Evolutionary conservation across 1,284 basidiomycete species (phyloP), one percentile per base, ranked within the genome.

Genomic region (Puccinia hordei): DNA sequence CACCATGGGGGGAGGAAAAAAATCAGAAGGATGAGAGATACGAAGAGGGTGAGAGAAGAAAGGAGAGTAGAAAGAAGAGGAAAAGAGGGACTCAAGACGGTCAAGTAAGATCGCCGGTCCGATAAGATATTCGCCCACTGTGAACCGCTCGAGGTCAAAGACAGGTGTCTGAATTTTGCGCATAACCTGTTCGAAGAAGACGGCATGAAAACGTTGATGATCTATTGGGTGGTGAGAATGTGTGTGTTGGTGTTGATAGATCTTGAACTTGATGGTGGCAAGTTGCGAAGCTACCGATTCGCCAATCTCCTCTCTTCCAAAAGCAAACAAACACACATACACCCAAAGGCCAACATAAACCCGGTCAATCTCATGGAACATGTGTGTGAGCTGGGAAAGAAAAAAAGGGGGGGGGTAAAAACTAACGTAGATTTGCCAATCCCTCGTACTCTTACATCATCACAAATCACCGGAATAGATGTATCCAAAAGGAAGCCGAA

Each of bases 361-460:
- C 13, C 49, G 8, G n/a, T n/a, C n/a, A n/a, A n/a, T n/a, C n/a
- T n/a, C n/a, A n/a, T n/a, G n/a, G n/a, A n/a, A n/a, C n/a, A n/a
- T n/a, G n/a, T n/a, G n/a, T n/a, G n/a, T n/a, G n/a, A n/a, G n/a
- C n/a, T n/a, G n/a, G n/a, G n/a, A n/a, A 6, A 44, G n/a, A 9
- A 17, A 30, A 38, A 27, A 17, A 38, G 19, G 6, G 35, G 27
- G 24, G n/a, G n/a, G n/a, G n/a, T n/a, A 63, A 24, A n/a, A 41
- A 66, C 68, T 12, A n/a, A 80, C 78, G 9, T 73, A 59, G 79
- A 69, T 49, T 81, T 81, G 24, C 79, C 79, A 38, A 74, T 74
- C 41, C 72, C 79, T 13, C 79, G 61, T 0, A 81, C 79, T 41
- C 79, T 61, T n/a, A 81, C 35, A 63, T 81, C 79, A 44, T 81